These are phyloP conservation scores for Cryptosporidium sp. DNA, from an alignment of 169 alveolate genomes.

Conservation along the genomic window DNA sequence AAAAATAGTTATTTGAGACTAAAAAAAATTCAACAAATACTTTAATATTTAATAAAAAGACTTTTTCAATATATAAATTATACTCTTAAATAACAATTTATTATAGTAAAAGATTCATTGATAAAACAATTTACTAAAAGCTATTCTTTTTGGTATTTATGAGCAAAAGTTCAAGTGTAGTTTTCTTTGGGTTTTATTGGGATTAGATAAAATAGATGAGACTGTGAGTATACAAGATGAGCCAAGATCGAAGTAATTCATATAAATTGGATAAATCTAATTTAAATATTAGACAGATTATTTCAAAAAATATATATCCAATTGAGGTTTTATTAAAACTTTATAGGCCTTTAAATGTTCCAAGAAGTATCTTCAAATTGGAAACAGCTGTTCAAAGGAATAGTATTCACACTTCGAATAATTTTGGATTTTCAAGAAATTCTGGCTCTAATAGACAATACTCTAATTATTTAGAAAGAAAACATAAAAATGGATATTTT, in stretches of 20 bases:
- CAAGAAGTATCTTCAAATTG: constrained; percentile 20
- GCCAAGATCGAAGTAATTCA: not conserved
- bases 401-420: not conserved
- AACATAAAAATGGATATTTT: constrained; percentile 1
- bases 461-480: not conserved
- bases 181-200: not conserved
- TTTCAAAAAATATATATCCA: constrained; percentile 11
- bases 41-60: too few relatives aligned
- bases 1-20: too few relatives aligned
- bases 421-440: too few relatives aligned
- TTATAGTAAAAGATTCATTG: too few relatives aligned
- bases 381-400: not conserved
- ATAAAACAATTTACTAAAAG: not conserved
- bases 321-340: constrained; percentile 13
- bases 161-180: not conserved
- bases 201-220: not conserved
- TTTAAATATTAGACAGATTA: not conserved
- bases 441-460: not conserved
- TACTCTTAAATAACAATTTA: too few relatives aligned
- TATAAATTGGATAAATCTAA: not conserved
- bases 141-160: not conserved
- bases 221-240: not conserved
- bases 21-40: not conserved
- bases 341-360: constrained; percentile 49
- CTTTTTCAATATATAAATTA: not conserved